Base-by-base conservation (phyloP, 2,329 filamentous ascomycete genomes). In the Colletotrichum tofieldiae region DNA sequence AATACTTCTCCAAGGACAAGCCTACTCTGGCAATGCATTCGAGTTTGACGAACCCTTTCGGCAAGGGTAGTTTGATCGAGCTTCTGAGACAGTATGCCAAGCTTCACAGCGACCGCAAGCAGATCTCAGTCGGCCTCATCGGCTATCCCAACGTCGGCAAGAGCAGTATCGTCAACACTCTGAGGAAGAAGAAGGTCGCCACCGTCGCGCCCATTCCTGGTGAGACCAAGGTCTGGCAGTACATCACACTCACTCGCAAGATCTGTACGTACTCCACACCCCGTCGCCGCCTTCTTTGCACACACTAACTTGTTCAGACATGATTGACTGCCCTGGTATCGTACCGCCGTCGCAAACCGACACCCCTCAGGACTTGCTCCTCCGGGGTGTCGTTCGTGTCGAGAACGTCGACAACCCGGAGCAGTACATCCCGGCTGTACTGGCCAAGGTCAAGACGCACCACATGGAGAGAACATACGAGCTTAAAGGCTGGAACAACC, bases 201-300 rank as follows among this genome's bases (percentile, higher is more conserved):
- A 96, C 89, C 20, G 94, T 97, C 4, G 96, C 96, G 8, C 96
- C 96, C 7, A 98, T 98, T 74, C 96, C 96, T 8, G 96, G 95
- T 18, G 95, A 98, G 86, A 98, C 96, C 43, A 98, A 98, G 84
- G 93, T 98, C 39, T 98, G 96, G 96, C 96, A 98, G 81, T 98
- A 98, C 79, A 94, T 98, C 76, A 98, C 95, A 3, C 84, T 98
- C 72, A 98, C 97, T 93, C 97, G 95, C 85, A 89, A 94, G 65
- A 97, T 97, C 52, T 88, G 85, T 69, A 56, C 49, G 72, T 61
- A 23, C 3, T 12, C 8, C 12, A 9, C 5, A 11, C 14, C 23
- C 9, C n/a, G 6, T 29, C 2, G 29, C 5, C 37, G 18, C 2
- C n/a, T 32, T 4, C 5, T 11, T 12, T 37, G 16, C 45, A 29